phyloP scores from a whole-genome alignment of 805 yeast species.

The Pichia californica region DNA sequence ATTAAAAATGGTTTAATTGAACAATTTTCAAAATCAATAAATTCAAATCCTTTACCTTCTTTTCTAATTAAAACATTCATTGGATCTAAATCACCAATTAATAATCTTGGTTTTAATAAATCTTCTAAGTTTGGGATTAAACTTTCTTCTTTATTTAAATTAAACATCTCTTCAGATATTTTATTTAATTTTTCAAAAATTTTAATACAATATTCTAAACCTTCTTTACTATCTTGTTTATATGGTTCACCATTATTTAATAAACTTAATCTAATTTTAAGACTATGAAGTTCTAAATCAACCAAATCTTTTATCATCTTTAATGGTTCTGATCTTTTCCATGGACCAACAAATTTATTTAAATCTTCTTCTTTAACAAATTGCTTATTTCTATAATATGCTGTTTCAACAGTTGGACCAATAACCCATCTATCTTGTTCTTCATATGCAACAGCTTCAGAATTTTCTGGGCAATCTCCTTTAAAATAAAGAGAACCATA shows the following conservation, averaged over 20 bases:
- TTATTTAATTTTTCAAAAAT: slow-evolving; percentile 55
- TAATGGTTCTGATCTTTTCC: slow-evolving; percentile 52
- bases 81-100: slow-evolving; percentile 84
- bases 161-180: slow-evolving; percentile 55
- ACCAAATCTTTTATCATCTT: slow-evolving; percentile 63
- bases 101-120: slow-evolving; percentile 65
- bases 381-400: slow-evolving; percentile 64
- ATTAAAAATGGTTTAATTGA: slow-evolving; percentile 76
- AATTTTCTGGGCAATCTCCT: slow-evolving; percentile 47
- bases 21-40: slow-evolving; percentile 80
- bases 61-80: slow-evolving; percentile 64
- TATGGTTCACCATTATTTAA: slow-evolving; percentile 46
- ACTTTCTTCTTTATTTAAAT: slow-evolving; percentile 38
- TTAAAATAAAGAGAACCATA: slow-evolving; percentile 81
- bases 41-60: slow-evolving; percentile 35
- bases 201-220: slow-evolving; percentile 43
- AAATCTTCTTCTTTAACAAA: slow-evolving; percentile 45
- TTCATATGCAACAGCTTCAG: slow-evolving; percentile 38
- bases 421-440: slow-evolving; percentile 82
- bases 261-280: slow-evolving; percentile 46
- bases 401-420: slow-evolving; percentile 83
- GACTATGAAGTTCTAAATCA: slow-evolving; percentile 56
- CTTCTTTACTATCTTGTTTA: slow-evolving; percentile 35
- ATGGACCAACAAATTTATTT: slow-evolving; percentile 66
- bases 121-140: slow-evolving; percentile 54